These are phyloP conservation scores for Triadica sebifera DNA, from an alignment of 345 rosid species.

Conservation along the genomic window DNA sequence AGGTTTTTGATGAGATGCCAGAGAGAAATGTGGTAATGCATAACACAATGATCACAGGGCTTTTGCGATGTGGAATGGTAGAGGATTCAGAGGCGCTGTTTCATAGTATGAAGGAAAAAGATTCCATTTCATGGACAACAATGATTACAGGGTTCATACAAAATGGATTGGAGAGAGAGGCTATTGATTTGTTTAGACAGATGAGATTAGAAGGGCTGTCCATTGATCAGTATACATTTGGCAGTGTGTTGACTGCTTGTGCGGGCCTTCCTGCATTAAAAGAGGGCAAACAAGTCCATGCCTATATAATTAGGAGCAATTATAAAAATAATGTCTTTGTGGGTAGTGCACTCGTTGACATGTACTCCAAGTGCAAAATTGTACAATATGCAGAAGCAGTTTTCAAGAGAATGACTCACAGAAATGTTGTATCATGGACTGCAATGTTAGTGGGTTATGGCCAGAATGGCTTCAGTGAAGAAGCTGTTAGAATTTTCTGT, in stretches of 20 bases:
- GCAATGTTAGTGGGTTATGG: constrained; percentile 94
- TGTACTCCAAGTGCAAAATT: constrained; percentile 81
- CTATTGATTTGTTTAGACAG: constrained; percentile 55
- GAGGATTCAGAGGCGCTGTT: constrained; percentile 57
- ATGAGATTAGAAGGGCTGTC: constrained; percentile 60
- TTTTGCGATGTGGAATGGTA: constrained; percentile 63
- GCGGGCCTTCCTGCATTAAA: constrained; percentile 52
- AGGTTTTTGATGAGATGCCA: constrained; percentile 46
- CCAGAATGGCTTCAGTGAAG: constrained; percentile 71
- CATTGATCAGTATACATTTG: constrained; percentile 85
- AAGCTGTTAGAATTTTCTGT: constrained; percentile 62
- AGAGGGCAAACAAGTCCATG: constrained; percentile 76
- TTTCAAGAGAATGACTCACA: constrained; percentile 54
- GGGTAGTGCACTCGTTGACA: constrained; percentile 90
- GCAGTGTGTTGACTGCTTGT: constrained; percentile 82
- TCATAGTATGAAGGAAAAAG: constrained; percentile 60
- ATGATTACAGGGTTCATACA: constrained; percentile 77
- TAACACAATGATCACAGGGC: constrained; percentile 70
- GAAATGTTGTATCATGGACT: constrained; percentile 92
- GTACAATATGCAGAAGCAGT: constrained; percentile 60
- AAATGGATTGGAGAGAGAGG: constrained; percentile 64
- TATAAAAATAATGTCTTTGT: constrained; percentile 61
- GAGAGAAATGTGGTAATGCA: constrained; percentile 62
- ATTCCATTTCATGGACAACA: constrained; percentile 79
- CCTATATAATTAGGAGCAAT: constrained; percentile 51